phyloP scores from a whole-genome alignment of 2,329 filamentous ascomycete species.

The Phialophora tarda region DNA sequence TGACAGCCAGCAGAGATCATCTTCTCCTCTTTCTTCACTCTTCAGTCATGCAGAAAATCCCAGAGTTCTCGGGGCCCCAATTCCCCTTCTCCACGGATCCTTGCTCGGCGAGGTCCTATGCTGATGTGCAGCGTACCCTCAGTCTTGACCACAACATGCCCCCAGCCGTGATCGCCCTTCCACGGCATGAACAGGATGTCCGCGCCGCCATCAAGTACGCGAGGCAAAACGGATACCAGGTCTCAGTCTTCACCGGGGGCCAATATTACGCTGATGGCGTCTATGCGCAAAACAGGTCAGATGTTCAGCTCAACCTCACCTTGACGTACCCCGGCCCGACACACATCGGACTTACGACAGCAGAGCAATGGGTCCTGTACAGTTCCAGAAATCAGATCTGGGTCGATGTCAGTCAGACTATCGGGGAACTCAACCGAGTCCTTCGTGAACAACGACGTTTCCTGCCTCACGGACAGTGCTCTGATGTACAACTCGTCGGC shows the following conservation, averaged over 20 bases:
- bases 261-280: background rate
- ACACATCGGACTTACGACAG: background rate
- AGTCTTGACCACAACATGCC: background rate
- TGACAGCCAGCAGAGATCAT: background rate
- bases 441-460: background rate
- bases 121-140: background rate
- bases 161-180: background rate
- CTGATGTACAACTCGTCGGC: background rate
- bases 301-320: slow-evolving; percentile 1
- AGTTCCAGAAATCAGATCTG: background rate
- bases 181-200: background rate
- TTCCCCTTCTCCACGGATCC: slow-evolving; percentile 3
- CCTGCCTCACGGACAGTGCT: slow-evolving; percentile 1
- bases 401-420: background rate
- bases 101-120: background rate
- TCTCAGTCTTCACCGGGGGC: background rate
- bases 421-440: background rate
- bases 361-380: background rate
- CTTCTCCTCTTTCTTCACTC: background rate
- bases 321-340: background rate
- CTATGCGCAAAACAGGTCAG: background rate
- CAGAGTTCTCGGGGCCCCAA: background rate
- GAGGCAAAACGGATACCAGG: background rate
- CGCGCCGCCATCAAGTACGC: background rate
- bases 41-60: background rate